phyloP scores from a whole-genome alignment of 2,329 filamentous ascomycete species.

The Fusarium sp. region DNA sequence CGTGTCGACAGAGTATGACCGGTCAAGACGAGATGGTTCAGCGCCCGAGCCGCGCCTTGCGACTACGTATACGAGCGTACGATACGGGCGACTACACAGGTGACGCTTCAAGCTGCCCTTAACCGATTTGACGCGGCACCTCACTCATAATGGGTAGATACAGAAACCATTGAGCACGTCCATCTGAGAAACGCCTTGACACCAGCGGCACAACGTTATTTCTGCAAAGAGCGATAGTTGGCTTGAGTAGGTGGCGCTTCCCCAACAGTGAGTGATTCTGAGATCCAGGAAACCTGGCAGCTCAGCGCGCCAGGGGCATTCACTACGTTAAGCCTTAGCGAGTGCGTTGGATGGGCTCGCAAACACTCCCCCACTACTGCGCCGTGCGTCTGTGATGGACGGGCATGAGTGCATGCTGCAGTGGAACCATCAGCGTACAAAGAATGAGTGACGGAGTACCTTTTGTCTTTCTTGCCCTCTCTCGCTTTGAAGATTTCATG shows the following conservation, averaged over 20 bases:
- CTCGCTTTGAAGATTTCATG: conserved; percentile 1
- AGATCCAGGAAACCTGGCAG: conserved; percentile 20
- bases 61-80: conserved; percentile 18
- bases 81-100: not conserved
- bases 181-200: conserved; percentile 9
- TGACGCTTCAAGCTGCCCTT: not conserved
- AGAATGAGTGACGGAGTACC: conserved; percentile 16
- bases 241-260: not conserved
- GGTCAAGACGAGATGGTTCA: conserved; percentile 10
- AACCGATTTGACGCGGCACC: not conserved
- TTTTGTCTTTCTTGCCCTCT: conserved; percentile 27
- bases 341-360: conserved; percentile 21
- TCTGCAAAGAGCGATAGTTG: conserved; percentile 27
- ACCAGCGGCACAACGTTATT: conserved; percentile 27
- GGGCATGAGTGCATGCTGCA: conserved; percentile 25
- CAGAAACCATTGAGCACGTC: conserved; percentile 30
- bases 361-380: conserved; percentile 2
- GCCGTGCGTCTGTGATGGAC: conserved; percentile 13
- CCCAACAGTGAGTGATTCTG: conserved; percentile 19
- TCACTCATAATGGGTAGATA: not conserved
- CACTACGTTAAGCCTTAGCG: conserved; percentile 23
- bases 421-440: conserved; percentile 17
- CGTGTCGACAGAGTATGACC: conserved; percentile 9
- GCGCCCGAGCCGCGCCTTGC: conserved; percentile 27
- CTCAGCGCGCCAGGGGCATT: conserved; percentile 17